Evolutionary conservation across 208 protist genomes (phyloP), one percentile per base, ranked within the genome.

Genomic region (Trypanosoma mega): DNA sequence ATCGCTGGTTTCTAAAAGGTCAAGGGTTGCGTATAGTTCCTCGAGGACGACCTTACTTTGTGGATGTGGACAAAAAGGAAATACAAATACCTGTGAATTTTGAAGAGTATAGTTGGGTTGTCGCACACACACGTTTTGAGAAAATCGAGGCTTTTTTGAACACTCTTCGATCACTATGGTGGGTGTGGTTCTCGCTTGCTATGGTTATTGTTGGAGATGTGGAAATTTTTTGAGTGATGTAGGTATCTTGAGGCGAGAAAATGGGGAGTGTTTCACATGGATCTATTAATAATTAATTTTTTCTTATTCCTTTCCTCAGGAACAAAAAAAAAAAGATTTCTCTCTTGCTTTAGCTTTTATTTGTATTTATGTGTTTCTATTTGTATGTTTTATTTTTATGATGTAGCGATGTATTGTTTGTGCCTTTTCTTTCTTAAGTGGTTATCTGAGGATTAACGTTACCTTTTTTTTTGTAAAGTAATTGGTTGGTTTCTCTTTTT

Each of bases 21-120:
- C 84, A 92, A 39, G 55, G 89, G 47, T 59, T 96, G 8, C 80
- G 85, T 31, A 74, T 96, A 2, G 29, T 93, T 27, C 78, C 76
- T 18, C 74, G 85, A 2, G 90, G 90, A n/a, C 45, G 57, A 1
- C 57, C 79, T 4, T 94, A 95, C 62, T 82, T 74, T 39, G 68
- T 82, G 11, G 81, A 94, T 55, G 24, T 82, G 31, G 78, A 91
- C 24, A 81, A 76, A 21, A 94, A 87, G 29, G 80, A 92, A 39
- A 36, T 97, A 12, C 71, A 83, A 30, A 68, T 97, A 12, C 92
- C 92, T 0, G 74, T 80, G 24, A 93, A 97, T 72, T 95, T 97
- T 77, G 59, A 65, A 0, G 80, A 94, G 6, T 93, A 83, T 63
- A 94, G 89, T 44, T 97, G 89, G 83, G 52, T 85, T 33, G 72